Evolutionary conservation across 1,284 basidiomycete species (phyloP).

Genomic region (Irpex sp.): DNA sequence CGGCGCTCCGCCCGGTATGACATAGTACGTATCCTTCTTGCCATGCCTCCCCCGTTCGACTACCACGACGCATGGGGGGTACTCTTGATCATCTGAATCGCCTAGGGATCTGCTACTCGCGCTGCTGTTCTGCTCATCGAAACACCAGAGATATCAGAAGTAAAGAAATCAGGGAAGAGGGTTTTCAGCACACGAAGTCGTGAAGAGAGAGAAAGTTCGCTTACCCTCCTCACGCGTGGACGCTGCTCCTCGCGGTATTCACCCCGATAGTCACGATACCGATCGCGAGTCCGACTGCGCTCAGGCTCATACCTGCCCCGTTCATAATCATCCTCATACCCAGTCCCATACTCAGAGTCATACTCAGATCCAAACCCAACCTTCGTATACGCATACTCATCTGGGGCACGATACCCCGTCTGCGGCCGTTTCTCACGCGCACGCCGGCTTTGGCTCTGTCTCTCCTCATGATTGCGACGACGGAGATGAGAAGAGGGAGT

Average conservation of each 20-base stretch:
- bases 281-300: neutral
- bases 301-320: neutral
- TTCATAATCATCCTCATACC: too few species aligned
- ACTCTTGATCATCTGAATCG: slow-evolving; percentile 18
- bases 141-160: too few species aligned
- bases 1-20: slow-evolving; percentile 58
- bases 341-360: too few species aligned
- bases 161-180: too few species aligned
- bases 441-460: neutral
- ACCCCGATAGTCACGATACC: neutral
- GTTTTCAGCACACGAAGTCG: neutral
- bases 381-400: too few species aligned
- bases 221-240: slow-evolving; percentile 2
- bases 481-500: too few species aligned
- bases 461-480: too few species aligned
- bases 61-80: slow-evolving; percentile 26
- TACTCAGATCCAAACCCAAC: too few species aligned
- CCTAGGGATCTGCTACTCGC: slow-evolving; percentile 14
- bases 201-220: neutral
- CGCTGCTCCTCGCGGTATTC: neutral
- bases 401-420: neutral
- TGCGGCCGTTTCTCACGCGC: neutral
- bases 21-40: slow-evolving; percentile 45
- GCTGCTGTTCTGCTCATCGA: neutral
- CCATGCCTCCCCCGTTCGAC: slow-evolving; percentile 24